Base-by-base conservation (phyloP, 805 yeast genomes). In the Wickerhamomyces hampshirensis region DNA sequence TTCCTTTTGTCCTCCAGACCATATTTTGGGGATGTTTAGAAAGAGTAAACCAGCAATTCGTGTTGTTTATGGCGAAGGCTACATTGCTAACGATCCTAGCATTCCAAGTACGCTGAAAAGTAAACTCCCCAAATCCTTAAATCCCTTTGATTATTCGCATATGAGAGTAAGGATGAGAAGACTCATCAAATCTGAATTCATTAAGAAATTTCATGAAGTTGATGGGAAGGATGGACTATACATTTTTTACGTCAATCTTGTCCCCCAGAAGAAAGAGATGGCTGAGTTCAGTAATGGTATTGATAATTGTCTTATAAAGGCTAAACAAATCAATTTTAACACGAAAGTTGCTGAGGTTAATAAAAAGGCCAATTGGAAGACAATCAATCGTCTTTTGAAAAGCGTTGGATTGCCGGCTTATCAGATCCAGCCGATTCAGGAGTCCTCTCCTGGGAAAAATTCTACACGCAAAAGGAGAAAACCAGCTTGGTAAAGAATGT, bases 31-130 rank as follows among this genome's bases (percentile, higher is more conserved):
- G 1, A 10, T 48, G 4, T 50, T 47, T 33, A 39, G 55, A 11
- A 53, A 53, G 33, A 38, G 42, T 10, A 38, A 36, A n/a, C 56
- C 55, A 3, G 46, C 54, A 0, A 15, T 53, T 8, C 23, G 55
- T n/a, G 32, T 53, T 5, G 43, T 42, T 28, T 47, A 36, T 28
- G 27, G 38, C 8, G 45, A 46, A 14, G 48, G 48, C 1, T 42
- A 21, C 8, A 9, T 39, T 5, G 36, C 42, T 17, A 53, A 53
- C 35, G 47, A 50, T 30, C 35, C 40, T 6, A 18, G 9, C 3
- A 24, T 46, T 12, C 18, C 31, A 6, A 18, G n/a, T 11, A 23
- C 31, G 12, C 21, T 39, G 15, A 39, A 37, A 28, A 17, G 12
- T 10, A 32, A 28, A 18, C 35, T 38, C 18, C 27, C 30, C 13